phyloP scores from a whole-genome alignment of 768 basidiomycete genomes.

The Russula virescens region DNA sequence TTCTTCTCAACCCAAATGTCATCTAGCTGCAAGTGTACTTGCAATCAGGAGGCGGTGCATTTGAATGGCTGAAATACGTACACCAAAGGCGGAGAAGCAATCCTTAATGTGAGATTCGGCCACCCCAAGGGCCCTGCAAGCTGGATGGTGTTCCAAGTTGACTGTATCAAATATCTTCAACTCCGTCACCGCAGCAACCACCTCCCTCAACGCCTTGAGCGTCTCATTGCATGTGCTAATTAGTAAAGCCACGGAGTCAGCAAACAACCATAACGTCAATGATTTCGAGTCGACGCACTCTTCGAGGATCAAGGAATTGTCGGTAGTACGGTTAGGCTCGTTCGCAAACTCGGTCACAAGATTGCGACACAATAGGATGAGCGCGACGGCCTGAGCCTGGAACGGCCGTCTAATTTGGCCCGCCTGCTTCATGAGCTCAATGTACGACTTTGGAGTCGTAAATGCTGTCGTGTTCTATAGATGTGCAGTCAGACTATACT shows the following conservation, averaged over 20 bases:
- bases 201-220: constrained; percentile 1
- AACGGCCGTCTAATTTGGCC: constrained; percentile 17
- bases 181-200: constrained; percentile 6
- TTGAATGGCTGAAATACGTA: neutral
- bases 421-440: constrained; percentile 17
- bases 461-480: constrained; percentile 11
- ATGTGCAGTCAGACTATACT: constrained; percentile 10
- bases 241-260: neutral
- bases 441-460: constrained; percentile 8
- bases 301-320: constrained; percentile 10
- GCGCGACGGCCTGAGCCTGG: constrained; percentile 16
- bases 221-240: constrained; percentile 14
- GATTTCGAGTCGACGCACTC: constrained; percentile 4
- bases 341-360: constrained; percentile 14
- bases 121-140: neutral
- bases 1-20: neutral
- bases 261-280: neutral
- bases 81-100: constrained; percentile 9
- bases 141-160: constrained; percentile 10
- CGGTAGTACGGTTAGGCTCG: neutral
- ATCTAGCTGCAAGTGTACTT: neutral
- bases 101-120: constrained; percentile 1
- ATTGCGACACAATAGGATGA: constrained; percentile 15
- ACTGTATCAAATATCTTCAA: constrained; percentile 8
- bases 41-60: neutral